Evolutionary conservation across 1,284 basidiomycete genomes (phyloP).

Genomic region (Pyrrhoderma noxium): DNA sequence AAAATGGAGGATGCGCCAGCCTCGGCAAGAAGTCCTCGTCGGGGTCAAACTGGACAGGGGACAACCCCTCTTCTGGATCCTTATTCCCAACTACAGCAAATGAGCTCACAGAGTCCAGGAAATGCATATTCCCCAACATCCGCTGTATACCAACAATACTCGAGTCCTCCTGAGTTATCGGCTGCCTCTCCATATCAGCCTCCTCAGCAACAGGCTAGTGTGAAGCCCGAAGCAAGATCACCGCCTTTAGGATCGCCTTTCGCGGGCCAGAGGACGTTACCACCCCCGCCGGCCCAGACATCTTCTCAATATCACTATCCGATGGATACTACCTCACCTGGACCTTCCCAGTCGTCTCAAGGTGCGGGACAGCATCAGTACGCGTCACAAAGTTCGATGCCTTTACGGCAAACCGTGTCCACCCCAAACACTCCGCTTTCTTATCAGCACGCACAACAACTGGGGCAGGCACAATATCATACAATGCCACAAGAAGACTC

Average conservation of each 20-base stretch:
- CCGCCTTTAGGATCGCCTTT: constrained; percentile 44
- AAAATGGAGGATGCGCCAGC: constrained; percentile 34
- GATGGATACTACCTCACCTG: constrained; percentile 57
- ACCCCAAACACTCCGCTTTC: constrained; percentile 65
- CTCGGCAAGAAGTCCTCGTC: constrained; percentile 26
- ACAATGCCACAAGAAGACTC: constrained; percentile 41
- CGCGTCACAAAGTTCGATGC: constrained; percentile 31
- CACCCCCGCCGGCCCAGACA: constrained; percentile 31
- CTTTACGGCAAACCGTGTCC: constrained; percentile 44
- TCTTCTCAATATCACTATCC: constrained; percentile 34
- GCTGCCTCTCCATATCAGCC: constrained; percentile 41
- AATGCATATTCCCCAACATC: constrained; percentile 29
- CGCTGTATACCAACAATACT: constrained; percentile 40
- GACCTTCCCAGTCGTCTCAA: constrained; percentile 39
- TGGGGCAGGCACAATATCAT: constrained; percentile 46
- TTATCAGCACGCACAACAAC: constrained; percentile 45
- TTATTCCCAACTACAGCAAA: constrained; percentile 56
- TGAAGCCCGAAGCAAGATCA: constrained; percentile 53
- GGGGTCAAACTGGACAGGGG: constrained; percentile 39
- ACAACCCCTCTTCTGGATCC: constrained; percentile 48
- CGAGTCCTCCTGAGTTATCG: constrained; percentile 40
- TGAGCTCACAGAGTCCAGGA: constrained; percentile 40
- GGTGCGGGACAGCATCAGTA: constrained; percentile 34
- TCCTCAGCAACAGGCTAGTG: constrained; percentile 44
- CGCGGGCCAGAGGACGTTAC: constrained; percentile 24